Evolutionary conservation across 2,329 filamentous ascomycete species (phyloP), one percentile per base, ranked within the genome.

Genomic region (Clarireedia hainanense): DNA sequence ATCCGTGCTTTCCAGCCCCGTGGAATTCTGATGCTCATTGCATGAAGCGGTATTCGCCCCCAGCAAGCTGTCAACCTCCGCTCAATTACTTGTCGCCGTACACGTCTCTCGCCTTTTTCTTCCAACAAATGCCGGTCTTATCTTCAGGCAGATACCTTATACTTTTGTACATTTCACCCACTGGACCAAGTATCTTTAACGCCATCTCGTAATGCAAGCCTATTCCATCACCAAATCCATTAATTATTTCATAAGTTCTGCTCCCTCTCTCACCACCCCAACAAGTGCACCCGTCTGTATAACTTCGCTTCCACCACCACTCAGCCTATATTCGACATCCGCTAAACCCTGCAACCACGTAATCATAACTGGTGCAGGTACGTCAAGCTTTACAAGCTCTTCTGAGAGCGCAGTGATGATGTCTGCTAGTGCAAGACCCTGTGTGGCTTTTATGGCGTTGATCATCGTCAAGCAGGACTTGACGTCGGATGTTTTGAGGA

Each of bases 211-310:
- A 39, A 30, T 23, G 20, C 5, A 42, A 50, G 42, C 3, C 24
- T 5, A 24, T n/a, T 20, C 12, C 15, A 24, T 15, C 6, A 2
- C 3, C 42, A 46, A 26, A 43, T 50, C 48, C 52, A 50, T 45
- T 57, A 27, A 51, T 64, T 46, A 65, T 55, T 70, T 75, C 74
- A 83, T 79, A 58, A 97, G 73, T 70, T 96, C 92, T 30, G 89
- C 91, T 0, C 94, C 94, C 55, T 82, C 87, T 59, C 94, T 79
- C 43, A 99, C 82, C 5, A 96, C 89, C 1, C 92, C 94, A 10
- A 97, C 89, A 47, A 96, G 78, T 0, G 91, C 94, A 6, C 94
- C 92, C 0, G 94, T 97, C 75, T 99, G 94, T 57, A 99, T 81
- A 5, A 77, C 75, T 74, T 99, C 94, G 57, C 84, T 91, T 1